Conservation (phyloP, 768 basidiomycete genomes). For the Psilocybe sp. region DNA sequence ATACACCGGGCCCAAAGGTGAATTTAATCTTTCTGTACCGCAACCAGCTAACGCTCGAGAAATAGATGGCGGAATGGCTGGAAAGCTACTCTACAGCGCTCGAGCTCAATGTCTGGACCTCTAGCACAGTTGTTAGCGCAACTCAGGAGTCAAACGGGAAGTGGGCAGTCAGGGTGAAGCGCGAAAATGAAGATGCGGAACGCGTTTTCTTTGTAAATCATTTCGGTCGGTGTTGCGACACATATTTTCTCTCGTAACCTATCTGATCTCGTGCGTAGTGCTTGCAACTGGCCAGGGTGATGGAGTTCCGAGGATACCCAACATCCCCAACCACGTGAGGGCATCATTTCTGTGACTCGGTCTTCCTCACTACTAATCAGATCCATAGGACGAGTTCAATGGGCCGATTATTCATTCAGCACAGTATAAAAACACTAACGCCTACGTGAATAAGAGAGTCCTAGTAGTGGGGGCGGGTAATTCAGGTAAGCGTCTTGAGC, state of each 20-base stretch:
- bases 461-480: constrained; percentile 53
- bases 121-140: constrained; percentile 25
- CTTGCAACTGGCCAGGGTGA: constrained; percentile 53
- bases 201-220: constrained; percentile 41
- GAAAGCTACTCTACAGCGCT: constrained; percentile 26
- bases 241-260: too few relatives aligned
- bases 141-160: constrained; percentile 24
- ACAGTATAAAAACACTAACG: constrained; percentile 40
- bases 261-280: too few relatives aligned
- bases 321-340: constrained; percentile 39
- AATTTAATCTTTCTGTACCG: background rate
- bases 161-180: constrained; percentile 35
- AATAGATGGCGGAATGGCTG: constrained; percentile 57
- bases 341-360: background rate
- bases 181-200: constrained; percentile 35
- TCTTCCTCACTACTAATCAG: background rate
- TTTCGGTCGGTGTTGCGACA: too few relatives aligned
- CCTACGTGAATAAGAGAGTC: constrained; percentile 58
- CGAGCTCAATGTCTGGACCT: constrained; percentile 50
- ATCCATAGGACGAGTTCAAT: constrained; percentile 38
- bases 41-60: constrained; percentile 15
- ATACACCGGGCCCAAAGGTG: constrained; percentile 37
- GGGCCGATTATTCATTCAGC: constrained; percentile 54
- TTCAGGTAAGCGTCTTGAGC: constrained; percentile 28
- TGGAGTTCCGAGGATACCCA: constrained; percentile 41